Evolutionary conservation across 2,329 filamentous ascomycete genomes (phyloP), one percentile per base, ranked within the genome.

Genomic region (Epichloe scottii): DNA sequence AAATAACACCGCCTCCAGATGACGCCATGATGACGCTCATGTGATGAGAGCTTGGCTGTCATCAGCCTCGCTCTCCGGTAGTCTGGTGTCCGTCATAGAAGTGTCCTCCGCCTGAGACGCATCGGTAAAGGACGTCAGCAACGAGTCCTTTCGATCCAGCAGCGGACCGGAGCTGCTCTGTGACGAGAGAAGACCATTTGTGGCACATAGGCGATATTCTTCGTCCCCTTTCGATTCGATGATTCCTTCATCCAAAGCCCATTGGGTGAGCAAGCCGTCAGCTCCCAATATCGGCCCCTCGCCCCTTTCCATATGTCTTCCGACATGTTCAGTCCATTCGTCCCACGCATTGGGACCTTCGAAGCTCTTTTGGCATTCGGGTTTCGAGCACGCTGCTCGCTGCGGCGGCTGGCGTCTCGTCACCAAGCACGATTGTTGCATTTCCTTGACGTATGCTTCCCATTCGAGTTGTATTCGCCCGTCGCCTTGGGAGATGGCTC

Each of bases 301-400:
- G 6, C 79, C 78, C 56, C 83, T 84, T 66, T 96, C 90, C 73
- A 95, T 85, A 64, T 97, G 91, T 45, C 85, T 77, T 1, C 90
- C 90, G 1, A 96, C 84, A 64, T 97, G 91, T 64, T 97, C 91
- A 53, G 93, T 93, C 70, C 89, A 87, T 58, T 89, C 82, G 52
- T 95, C 88, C 91, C 91, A 96, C 8, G 84, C 85, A 2, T 77
- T 78, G 1, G 75, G 70, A 0, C 88, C 89, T 51, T 81, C 75
- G 60, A 95, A 96, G 0, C 74, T 67, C 47, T 76, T 77, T 11
- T 76, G 71, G 62, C 91, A 97, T 58, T 88, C 87, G 0, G 75
- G 71, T 58, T 81, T 82, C 0, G 81, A 81, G 56, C 87, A 90
- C 0, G 84, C 77, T 45, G 87, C 89, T 34, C 75, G 72, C 52